These are phyloP conservation scores for Dichomitus squalens DNA, from an alignment of 1,284 basidiomycete species.

Conservation along the genomic window DNA sequence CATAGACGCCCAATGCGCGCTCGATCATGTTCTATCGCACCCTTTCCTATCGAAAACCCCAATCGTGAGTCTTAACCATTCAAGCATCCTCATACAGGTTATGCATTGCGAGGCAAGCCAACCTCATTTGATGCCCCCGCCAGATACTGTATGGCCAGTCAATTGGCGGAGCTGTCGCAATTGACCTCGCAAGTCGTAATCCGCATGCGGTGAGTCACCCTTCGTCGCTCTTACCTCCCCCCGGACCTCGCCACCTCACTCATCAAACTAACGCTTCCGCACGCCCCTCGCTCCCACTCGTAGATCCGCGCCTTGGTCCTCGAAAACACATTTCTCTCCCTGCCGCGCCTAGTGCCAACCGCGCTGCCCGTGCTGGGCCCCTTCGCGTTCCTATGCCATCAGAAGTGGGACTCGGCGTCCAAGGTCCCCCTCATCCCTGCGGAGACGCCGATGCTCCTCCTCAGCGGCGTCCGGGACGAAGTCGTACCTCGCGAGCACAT, in stretches of 20 bases:
- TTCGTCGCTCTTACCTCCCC: background rate
- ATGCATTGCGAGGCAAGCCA: background rate
- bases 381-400: constrained; percentile 83
- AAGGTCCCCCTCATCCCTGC: constrained; percentile 72
- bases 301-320: constrained; percentile 82
- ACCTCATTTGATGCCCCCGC: background rate
- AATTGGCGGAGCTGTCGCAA: constrained; percentile 94
- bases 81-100: constrained; percentile 6
- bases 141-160: constrained; percentile 91
- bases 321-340: constrained; percentile 91
- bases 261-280: background rate
- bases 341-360: constrained; percentile 79
- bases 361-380: constrained; percentile 80
- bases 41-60: constrained; percentile 68
- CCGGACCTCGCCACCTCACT: background rate
- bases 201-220: constrained; percentile 56
- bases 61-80: constrained; percentile 48
- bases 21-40: constrained; percentile 79
- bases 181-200: constrained; percentile 86
- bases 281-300: background rate
- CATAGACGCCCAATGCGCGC: constrained; percentile 79
- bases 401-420: constrained; percentile 86
- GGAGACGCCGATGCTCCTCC: constrained; percentile 82
- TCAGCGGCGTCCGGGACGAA: constrained; percentile 82
- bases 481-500: constrained; percentile 89